Conservation (phyloP, 257 asterid species). For the Nicotiana obtusifolia region DNA sequence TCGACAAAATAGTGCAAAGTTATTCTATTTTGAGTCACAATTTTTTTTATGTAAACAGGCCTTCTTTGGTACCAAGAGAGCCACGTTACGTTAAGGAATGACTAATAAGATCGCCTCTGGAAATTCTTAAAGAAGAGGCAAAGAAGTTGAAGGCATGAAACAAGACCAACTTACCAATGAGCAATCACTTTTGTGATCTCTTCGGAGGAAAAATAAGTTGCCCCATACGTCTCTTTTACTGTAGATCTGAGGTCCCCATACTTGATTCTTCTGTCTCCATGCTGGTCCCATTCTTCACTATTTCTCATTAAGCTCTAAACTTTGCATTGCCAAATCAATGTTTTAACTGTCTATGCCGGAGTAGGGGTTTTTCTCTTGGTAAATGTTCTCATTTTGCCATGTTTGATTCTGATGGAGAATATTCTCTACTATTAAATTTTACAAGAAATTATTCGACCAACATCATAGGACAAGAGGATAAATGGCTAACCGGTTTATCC, state of each 20-base stretch:
- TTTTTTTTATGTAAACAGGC: no score
- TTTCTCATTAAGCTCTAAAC: neutral
- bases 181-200: slow-evolving; percentile 5
- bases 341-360: neutral
- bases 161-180: neutral
- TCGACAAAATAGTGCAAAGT: neutral
- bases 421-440: neutral
- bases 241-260: neutral
- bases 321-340: neutral
- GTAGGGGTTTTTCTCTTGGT: neutral
- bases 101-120: neutral
- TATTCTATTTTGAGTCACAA: neutral
- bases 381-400: neutral
- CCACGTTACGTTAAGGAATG: neutral
- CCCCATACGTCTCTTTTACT: neutral
- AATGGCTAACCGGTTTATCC: neutral
- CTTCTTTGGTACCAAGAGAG: neutral
- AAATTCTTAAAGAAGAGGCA: slow-evolving; percentile 8
- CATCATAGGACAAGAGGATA: neutral
- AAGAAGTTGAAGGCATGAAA: neutral
- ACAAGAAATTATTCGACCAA: neutral
- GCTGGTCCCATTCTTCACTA: slow-evolving; percentile 1
- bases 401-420: neutral
- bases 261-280: neutral
- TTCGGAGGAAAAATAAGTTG: neutral